Conservation (phyloP, 2,329 filamentous ascomycete genomes). For the Boeremia lycopersici region DNA sequence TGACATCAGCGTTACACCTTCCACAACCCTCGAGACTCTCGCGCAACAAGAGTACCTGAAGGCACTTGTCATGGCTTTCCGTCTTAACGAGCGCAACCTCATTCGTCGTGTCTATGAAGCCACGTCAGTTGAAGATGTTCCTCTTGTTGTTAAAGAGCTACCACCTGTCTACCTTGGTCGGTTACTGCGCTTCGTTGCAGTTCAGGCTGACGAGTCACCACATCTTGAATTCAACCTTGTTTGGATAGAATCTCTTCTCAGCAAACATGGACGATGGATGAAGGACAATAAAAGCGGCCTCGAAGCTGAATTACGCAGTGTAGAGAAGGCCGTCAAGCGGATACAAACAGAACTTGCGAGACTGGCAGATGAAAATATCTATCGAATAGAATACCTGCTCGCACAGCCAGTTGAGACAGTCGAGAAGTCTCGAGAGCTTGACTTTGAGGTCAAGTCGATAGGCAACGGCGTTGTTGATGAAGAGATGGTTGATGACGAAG, state of each 20-base stretch:
- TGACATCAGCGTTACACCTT: slow-evolving; percentile 90
- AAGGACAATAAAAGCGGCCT: slow-evolving; percentile 79
- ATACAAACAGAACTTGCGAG: slow-evolving; percentile 83
- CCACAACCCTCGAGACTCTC: slow-evolving; percentile 70
- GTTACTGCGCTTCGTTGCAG: slow-evolving; percentile 83
- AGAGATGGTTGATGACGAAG: slow-evolving; percentile 38
- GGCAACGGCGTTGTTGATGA: slow-evolving; percentile 45
- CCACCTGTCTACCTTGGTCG: slow-evolving; percentile 86
- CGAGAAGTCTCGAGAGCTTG: slow-evolving; percentile 31
- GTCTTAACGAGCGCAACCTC: slow-evolving; percentile 83
- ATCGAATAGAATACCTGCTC: slow-evolving; percentile 84
- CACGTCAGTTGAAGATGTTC: slow-evolving; percentile 75
- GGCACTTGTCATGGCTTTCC: slow-evolving; percentile 95
- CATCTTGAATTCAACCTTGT: slow-evolving; percentile 94
- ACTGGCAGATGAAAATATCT: slow-evolving; percentile 85
- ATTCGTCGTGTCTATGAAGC: slow-evolving; percentile 85
- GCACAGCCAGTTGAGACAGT: slow-evolving; percentile 54
- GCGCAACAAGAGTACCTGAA: slow-evolving; percentile 83
- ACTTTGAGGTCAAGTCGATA: slow-evolving; percentile 41
- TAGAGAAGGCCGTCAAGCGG: slow-evolving; percentile 78
- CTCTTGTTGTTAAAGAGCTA: slow-evolving; percentile 77
- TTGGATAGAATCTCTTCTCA: slow-evolving; percentile 84
- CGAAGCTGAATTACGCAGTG: slow-evolving; percentile 81
- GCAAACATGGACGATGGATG: slow-evolving; percentile 83
- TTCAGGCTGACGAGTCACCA: slow-evolving; percentile 85